These are phyloP conservation scores for Hymenoscyphus fructigenus DNA, from an alignment of 2,329 filamentous ascomycete species.

Conservation along the genomic window DNA sequence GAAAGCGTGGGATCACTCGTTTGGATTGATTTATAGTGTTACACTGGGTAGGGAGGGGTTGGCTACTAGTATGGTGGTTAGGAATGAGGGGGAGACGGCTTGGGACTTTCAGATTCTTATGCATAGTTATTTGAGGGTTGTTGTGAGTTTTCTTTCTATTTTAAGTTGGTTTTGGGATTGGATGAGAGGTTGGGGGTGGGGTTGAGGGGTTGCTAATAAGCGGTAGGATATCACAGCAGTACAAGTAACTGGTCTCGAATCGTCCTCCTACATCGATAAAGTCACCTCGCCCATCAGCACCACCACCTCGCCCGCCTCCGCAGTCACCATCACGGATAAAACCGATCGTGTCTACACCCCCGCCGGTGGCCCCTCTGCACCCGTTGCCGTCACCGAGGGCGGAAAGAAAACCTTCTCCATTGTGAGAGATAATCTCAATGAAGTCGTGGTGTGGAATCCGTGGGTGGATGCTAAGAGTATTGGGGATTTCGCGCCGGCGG, in stretches of 20 bases:
- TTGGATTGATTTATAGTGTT: constrained; percentile 90
- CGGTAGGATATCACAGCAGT: constrained; percentile 81
- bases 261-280: constrained; percentile 81
- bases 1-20: constrained; percentile 80
- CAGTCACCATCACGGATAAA: constrained; percentile 71
- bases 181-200: not conserved
- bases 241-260: constrained; percentile 72
- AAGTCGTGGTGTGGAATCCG: constrained; percentile 96
- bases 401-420: constrained; percentile 69
- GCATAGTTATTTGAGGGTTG: constrained; percentile 84
- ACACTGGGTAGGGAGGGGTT: constrained; percentile 74
- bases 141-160: constrained; percentile 54
- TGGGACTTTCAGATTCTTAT: constrained; percentile 92
- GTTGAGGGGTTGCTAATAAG: not conserved
- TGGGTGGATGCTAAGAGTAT: constrained; percentile 81
- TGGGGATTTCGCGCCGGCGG: constrained; percentile 83
- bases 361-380: constrained; percentile 55
- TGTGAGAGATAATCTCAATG: constrained; percentile 78
- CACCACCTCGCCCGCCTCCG: constrained; percentile 61
- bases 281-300: constrained; percentile 57
- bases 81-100: constrained; percentile 76
- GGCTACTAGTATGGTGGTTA: constrained; percentile 79
- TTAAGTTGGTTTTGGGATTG: not conserved
- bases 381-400: constrained; percentile 60
- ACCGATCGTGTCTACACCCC: constrained; percentile 87